Percentiles rank a stretch among this genome's conserved stretches.
phyloP scores from a whole-genome alignment of 495 filamentous ascomycete genomes.

The Penicillium silybi region DNA sequence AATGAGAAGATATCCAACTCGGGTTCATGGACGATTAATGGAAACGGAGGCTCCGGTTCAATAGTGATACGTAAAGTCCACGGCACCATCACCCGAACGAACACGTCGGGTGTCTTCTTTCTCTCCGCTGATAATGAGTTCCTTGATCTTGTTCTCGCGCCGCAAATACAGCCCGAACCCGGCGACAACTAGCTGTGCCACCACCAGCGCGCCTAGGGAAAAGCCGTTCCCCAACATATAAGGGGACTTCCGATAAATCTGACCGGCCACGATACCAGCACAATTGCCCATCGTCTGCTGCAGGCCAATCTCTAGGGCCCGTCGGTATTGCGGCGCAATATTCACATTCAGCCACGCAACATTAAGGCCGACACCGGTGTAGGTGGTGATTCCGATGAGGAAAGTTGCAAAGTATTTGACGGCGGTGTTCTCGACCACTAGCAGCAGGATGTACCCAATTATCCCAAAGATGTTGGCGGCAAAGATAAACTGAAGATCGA shows the following conservation, averaged over 20 bases:
- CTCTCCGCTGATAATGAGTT: conserved; percentile 36
- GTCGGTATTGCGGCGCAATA: conserved; percentile 53
- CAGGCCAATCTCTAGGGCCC: conserved; percentile 52
- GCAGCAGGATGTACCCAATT: conserved; percentile 49
- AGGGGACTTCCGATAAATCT: conserved; percentile 49
- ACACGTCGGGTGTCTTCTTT: conserved; percentile 40
- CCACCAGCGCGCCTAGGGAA: conserved; percentile 39
- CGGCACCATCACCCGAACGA: conserved; percentile 41
- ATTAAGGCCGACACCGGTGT: conserved; percentile 48
- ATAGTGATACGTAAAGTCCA: conserved; percentile 50
- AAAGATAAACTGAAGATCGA: conserved; percentile 30
- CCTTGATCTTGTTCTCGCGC: conserved; percentile 38
- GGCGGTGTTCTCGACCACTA: conserved; percentile 32
- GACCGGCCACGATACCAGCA: conserved; percentile 51
- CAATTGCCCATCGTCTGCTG: conserved; percentile 58
- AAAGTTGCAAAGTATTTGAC: conserved; percentile 57
- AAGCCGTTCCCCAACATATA: conserved; percentile 50
- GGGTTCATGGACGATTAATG: not conserved
- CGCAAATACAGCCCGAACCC: conserved; percentile 40
- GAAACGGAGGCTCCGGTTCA: conserved; percentile 5
- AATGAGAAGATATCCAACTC: not conserved
- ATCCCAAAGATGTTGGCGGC: conserved; percentile 44
- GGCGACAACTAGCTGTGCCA: conserved; percentile 35
- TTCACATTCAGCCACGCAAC: conserved; percentile 57
- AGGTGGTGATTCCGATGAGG: conserved; percentile 49